Evolutionary conservation across 805 yeast species (phyloP).

Genomic region (Zygoascus tannicola): DNA sequence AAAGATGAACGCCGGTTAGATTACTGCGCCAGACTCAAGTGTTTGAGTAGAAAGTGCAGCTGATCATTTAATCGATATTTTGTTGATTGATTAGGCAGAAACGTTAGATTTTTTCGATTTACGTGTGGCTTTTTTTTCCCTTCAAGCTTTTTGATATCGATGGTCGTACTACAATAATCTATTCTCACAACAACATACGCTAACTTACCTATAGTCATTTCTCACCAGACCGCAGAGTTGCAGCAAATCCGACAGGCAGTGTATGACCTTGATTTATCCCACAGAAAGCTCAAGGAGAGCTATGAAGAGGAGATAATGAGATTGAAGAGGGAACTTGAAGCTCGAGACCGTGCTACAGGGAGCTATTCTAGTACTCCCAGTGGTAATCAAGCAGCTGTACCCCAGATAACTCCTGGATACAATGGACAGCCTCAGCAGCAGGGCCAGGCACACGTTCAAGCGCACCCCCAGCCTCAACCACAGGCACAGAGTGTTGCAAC

Average conservation of each 20-base stretch:
- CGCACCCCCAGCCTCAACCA: constrained; percentile 15
- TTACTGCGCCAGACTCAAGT: too few relatives aligned
- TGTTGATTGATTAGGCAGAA: too few relatives aligned
- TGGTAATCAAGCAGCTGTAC: constrained; percentile 1
- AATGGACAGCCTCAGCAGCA: constrained; percentile 12
- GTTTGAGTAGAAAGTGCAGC: too few relatives aligned
- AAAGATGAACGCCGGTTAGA: too few relatives aligned
- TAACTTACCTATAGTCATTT: constrained; percentile 29
- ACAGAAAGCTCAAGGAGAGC: constrained; percentile 88
- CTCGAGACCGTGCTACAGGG: constrained; percentile 39
- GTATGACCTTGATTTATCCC: constrained; percentile 87
- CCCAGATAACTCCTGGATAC: constrained; percentile 1
- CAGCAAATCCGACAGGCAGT: constrained; percentile 91
- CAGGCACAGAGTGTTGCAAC: constrained; percentile 10
- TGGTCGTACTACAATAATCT: too few relatives aligned
- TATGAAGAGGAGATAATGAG: constrained; percentile 88
- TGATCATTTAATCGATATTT: too few relatives aligned
- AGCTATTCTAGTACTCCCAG: constrained; percentile 8
- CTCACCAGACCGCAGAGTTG: constrained; percentile 87
- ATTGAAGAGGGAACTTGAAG: constrained; percentile 77
- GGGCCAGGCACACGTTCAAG: constrained; percentile 17
- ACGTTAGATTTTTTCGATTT: too few relatives aligned
- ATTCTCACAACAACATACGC: background rate
- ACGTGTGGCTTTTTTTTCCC: too few relatives aligned
- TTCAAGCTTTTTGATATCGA: too few relatives aligned